Percentiles rank a stretch among this genome's conserved stretches.
Conservation (phyloP, 2,329 filamentous ascomycete genomes). For the Grosmannia clavigera region DNA sequence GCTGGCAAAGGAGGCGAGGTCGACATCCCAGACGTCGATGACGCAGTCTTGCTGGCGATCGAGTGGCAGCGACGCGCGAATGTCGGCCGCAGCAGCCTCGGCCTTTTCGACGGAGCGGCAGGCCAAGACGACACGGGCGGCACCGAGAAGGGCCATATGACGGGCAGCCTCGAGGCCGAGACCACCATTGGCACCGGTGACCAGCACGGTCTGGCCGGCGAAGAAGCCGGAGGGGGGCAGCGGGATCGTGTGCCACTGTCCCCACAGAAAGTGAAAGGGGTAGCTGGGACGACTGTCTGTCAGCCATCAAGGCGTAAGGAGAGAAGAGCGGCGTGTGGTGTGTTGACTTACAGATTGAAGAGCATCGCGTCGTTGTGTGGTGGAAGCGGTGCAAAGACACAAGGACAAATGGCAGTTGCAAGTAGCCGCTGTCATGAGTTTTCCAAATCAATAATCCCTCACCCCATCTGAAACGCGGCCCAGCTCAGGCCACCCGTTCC, state of each 20-base stretch:
- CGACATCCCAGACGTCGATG: conserved; percentile 37
- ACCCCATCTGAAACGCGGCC: too few species aligned
- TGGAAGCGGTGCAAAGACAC: not conserved
- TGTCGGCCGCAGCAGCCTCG: conserved; percentile 24
- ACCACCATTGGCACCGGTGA: conserved; percentile 27
- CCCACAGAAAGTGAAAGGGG: conserved; percentile 9
- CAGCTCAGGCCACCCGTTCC: too few species aligned
- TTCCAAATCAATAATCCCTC: too few species aligned
- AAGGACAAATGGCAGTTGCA: too few species aligned
- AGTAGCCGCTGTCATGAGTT: too few species aligned
- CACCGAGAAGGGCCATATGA: conserved; percentile 24
- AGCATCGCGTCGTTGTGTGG: conserved; percentile 6
- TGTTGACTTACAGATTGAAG: not conserved
- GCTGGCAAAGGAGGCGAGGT: conserved; percentile 33
- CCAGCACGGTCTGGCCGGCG: conserved; percentile 19
- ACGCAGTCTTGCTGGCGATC: conserved; percentile 5
- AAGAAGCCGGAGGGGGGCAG: conserved; percentile 12
- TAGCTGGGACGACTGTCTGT: conserved; percentile 4
- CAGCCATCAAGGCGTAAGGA: not conserved
- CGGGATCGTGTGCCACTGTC: conserved; percentile 12
- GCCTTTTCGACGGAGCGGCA: conserved; percentile 24
- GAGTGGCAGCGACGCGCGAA: conserved; percentile 18
- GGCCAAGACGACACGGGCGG: conserved; percentile 25
- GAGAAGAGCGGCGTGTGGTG: too few species aligned
- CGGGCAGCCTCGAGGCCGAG: conserved; percentile 25